Base-by-base conservation (phyloP, 805 yeast genomes). In the Clavispora vitiphila region DNA sequence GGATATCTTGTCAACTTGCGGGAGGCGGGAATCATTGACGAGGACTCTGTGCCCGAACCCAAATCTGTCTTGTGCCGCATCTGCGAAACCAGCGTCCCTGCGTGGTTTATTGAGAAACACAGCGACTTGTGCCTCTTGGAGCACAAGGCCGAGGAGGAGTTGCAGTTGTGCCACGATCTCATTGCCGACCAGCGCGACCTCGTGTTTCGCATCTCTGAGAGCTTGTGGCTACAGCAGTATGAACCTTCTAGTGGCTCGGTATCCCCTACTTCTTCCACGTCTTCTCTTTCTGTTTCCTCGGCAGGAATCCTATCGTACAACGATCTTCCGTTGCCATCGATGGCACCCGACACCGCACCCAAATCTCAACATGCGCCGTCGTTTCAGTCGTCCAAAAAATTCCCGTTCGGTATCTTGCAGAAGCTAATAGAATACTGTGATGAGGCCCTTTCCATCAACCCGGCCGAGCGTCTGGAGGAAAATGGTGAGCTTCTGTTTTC, bases 91-190 rank as follows among this genome's bases (percentile, higher is more conserved):
- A 76, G 76, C 37, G 81, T 89, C n/a, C 96, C 96, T 4, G 85
- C 89, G 4, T 93, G 99, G 99, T 93, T 95, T 84, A 70, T 93
- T 30, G 99, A 91, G 53, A 76, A 82, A 38, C 99, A 93, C 62
- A 83, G 91, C 1, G 93, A 89, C 55, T 66, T 86, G 36, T 93
- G 99, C 54, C 70, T 86, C 22, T 76, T 86, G 26, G 97, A 90
- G 59, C 96, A 89, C 62, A 76, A 81, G 53, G 77, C 85, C 9
- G 89, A 82, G 55, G 89, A 88, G 50, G 81, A 81, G 25, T 78
- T 91, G 8, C 86, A 84, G 55, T 51, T 72, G 26, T 68, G 81
- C 35, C 96, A 91, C 50, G 98, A 93, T 51, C 70, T 74, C 15
- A 67, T 91, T 3, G 64, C 76, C 3, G 96, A 90, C 40, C 96